Conservation (phyloP, 2,329 filamentous ascomycete species). For the Xylariaceae sp. region DNA sequence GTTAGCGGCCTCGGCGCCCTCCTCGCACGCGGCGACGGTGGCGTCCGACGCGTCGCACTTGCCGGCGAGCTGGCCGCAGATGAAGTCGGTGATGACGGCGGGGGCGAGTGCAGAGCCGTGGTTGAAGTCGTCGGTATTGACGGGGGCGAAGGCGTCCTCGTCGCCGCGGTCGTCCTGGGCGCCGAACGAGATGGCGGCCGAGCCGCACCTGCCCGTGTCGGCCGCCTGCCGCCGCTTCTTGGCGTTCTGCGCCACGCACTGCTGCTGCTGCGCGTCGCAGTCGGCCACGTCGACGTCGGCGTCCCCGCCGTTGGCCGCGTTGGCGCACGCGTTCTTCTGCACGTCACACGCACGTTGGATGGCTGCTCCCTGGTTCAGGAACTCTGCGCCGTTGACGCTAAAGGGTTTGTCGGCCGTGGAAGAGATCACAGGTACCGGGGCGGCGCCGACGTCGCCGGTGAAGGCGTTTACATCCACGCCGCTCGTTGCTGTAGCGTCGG, state of each 20-base stretch:
- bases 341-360: conserved; percentile 52
- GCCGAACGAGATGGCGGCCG: conserved; percentile 54
- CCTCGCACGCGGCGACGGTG: conserved; percentile 38
- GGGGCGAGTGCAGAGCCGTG: conserved; percentile 51
- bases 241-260: conserved; percentile 35
- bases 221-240: conserved; percentile 32
- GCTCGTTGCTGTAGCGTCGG: conserved; percentile 20
- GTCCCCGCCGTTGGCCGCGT: conserved; percentile 49
- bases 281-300: conserved; percentile 41
- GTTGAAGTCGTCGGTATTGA: conserved; percentile 47
- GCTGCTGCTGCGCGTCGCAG: conserved; percentile 47
- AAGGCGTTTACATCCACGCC: conserved; percentile 49
- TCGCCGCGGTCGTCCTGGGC: conserved; percentile 51
- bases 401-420: conserved; percentile 47
- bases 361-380: conserved; percentile 50
- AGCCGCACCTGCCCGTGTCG: conserved; percentile 50
- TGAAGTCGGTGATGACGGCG: conserved; percentile 42
- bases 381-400: conserved; percentile 58
- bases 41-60: conserved; percentile 39
- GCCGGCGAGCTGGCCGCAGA: conserved; percentile 41
- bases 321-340: conserved; percentile 54
- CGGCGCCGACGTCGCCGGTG: conserved; percentile 46
- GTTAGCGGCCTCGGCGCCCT: conserved; percentile 37
- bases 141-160: conserved; percentile 45
- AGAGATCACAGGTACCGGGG: conserved; percentile 45